A percentile compares a stretch with the other conserved stretches of the same genome.
phyloP scores from a whole-genome alignment of 768 basidiomycete species.

The Epithele typhae region DNA sequence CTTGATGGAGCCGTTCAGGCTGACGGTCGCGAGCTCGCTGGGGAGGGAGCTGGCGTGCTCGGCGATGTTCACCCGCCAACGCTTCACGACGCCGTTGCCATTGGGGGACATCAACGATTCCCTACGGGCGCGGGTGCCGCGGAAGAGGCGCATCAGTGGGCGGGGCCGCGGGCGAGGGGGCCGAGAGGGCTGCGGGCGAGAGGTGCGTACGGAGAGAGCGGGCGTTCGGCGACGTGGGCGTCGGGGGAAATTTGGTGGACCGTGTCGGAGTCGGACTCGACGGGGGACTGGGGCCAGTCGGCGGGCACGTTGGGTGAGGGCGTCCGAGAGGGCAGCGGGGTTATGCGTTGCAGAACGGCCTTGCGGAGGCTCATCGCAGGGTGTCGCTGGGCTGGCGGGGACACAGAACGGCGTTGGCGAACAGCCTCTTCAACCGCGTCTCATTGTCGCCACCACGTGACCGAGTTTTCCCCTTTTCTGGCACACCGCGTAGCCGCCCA shows the following conservation, averaged over 20 bases:
- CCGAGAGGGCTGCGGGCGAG: not conserved
- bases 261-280: slow-evolving; percentile 7
- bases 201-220: slow-evolving; percentile 12
- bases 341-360: slow-evolving; percentile 17
- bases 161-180: not conserved
- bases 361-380: slow-evolving; percentile 18
- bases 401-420: too few species aligned
- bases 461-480: slow-evolving; percentile 13
- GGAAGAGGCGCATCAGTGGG: slow-evolving; percentile 1
- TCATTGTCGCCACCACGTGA: slow-evolving; percentile 14
- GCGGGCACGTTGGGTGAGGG: slow-evolving; percentile 12
- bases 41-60: slow-evolving; percentile 12
- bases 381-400: too few species aligned
- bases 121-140: slow-evolving; percentile 1
- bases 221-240: slow-evolving; percentile 9
- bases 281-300: slow-evolving; percentile 15
- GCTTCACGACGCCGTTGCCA: slow-evolving; percentile 15
- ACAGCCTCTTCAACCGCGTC: slow-evolving; percentile 7
- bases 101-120: slow-evolving; percentile 8
- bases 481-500: too few species aligned
- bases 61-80: slow-evolving; percentile 14
- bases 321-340: slow-evolving; percentile 13
- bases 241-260: slow-evolving; percentile 5
- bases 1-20: slow-evolving; percentile 12
- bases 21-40: slow-evolving; percentile 12